phyloP scores from a whole-genome alignment of 2,329 filamentous ascomycete species.

The Lasiodiplodia sp. region DNA sequence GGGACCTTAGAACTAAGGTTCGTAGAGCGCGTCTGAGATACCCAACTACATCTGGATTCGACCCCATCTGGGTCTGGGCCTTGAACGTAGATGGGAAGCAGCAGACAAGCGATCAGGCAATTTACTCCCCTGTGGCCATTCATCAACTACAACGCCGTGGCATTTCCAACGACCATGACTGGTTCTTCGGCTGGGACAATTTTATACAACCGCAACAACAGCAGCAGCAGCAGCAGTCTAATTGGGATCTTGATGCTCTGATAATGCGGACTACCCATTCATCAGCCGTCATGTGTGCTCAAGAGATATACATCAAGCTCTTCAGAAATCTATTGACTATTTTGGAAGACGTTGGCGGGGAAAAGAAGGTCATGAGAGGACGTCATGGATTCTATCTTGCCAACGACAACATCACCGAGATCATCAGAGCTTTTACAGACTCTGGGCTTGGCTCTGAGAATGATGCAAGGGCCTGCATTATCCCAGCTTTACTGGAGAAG shows the following conservation, averaged over 20 bases:
- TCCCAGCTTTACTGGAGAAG: neutral
- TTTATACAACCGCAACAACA: neutral
- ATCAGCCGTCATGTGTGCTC: neutral
- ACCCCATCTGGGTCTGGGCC: neutral
- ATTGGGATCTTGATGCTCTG: neutral
- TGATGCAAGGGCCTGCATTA: neutral
- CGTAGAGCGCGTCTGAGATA: neutral
- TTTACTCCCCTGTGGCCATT: too few species aligned
- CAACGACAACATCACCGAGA: neutral
- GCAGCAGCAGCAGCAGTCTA: neutral
- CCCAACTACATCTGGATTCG: neutral
- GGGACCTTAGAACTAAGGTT: neutral
- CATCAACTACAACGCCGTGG: too few species aligned
- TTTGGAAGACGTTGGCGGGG: neutral
- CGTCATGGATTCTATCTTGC: neutral
- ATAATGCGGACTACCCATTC: neutral
- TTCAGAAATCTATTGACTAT: neutral
- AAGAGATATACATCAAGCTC: neutral
- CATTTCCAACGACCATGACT: neutral
- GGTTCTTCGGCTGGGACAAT: neutral
- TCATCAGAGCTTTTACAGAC: neutral
- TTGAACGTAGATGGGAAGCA: neutral
- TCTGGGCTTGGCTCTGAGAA: neutral
- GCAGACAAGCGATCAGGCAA: neutral
- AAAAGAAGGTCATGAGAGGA: neutral